Percentiles rank a stretch among this genome's conserved stretches.
phyloP scores from a whole-genome alignment of 805 yeast species.

The Nakazawaea ambrosiae region DNA sequence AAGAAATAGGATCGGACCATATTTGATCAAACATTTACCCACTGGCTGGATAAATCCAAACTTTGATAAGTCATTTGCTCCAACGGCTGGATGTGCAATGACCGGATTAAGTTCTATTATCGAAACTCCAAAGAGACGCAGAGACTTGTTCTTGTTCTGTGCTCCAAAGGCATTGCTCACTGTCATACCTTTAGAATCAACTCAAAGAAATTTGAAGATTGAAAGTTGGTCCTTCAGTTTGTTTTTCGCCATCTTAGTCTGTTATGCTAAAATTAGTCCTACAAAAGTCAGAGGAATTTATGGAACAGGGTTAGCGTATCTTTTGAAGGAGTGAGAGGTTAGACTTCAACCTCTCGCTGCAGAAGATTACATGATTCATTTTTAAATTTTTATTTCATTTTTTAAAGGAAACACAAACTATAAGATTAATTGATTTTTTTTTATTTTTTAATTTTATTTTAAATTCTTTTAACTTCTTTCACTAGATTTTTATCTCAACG shows the following conservation, averaged over 20 bases:
- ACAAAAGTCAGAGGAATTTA: slow-evolving; percentile 29
- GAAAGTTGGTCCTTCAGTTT: slow-evolving; percentile 28
- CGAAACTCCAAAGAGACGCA: slow-evolving; percentile 33
- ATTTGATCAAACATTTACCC: slow-evolving; percentile 24
- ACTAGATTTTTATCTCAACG: slow-evolving; percentile 3
- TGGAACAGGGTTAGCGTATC: slow-evolving; percentile 24
- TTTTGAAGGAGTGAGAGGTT: slow-evolving; percentile 2
- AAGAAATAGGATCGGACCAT: slow-evolving; percentile 32
- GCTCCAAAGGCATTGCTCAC: slow-evolving; percentile 21
- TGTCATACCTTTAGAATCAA: slow-evolving; percentile 8
- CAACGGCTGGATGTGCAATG: slow-evolving; percentile 30
- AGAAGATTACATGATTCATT: too few species aligned
- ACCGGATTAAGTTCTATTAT: slow-evolving; percentile 36
- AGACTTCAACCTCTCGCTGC: too few species aligned
- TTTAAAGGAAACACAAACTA: slow-evolving; percentile 7
- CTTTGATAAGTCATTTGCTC: slow-evolving; percentile 33
- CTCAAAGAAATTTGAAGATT: slow-evolving; percentile 10
- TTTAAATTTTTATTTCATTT: too few species aligned
- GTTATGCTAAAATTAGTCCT: slow-evolving; percentile 25
- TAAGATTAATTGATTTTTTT: too few species aligned
- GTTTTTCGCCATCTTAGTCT: slow-evolving; percentile 29
- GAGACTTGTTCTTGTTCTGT: slow-evolving; percentile 41
- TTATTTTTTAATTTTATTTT: neutral
- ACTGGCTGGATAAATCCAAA: slow-evolving; percentile 19
- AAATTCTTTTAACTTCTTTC: too few species aligned